Percentiles rank a stretch among this genome's conserved stretches.
phyloP scores from a whole-genome alignment of 2,329 filamentous ascomycete genomes.

The Xylaria arbuscula region DNA sequence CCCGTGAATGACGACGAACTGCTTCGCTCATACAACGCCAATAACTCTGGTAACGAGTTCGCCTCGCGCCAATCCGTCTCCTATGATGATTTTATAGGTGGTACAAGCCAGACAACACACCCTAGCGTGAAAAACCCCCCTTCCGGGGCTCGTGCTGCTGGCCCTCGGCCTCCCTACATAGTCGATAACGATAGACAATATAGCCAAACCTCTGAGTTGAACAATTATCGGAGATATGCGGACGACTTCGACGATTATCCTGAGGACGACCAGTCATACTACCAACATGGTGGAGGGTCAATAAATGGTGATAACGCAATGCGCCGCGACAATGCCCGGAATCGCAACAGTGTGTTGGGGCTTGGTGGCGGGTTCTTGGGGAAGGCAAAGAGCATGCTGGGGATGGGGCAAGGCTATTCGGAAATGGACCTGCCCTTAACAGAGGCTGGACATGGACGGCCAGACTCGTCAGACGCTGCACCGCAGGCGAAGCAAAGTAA shows the following conservation, averaged over 20 bases:
- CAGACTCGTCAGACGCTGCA: constrained; percentile 40
- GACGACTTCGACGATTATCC: constrained; percentile 85
- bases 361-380: constrained; percentile 89
- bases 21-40: constrained; percentile 76
- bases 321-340: constrained; percentile 69
- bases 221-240: constrained; percentile 92
- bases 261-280: constrained; percentile 82
- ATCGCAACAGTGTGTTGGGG: constrained; percentile 88
- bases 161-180: constrained; percentile 58
- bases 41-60: constrained; percentile 64
- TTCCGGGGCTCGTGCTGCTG: constrained; percentile 46
- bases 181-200: constrained; percentile 59
- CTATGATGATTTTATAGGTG: constrained; percentile 94
- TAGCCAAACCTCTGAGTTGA: constrained; percentile 82
- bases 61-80: constrained; percentile 84
- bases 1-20: constrained; percentile 85
- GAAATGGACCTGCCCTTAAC: constrained; percentile 98
- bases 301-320: constrained; percentile 53
- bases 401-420: constrained; percentile 87
- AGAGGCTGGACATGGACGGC: constrained; percentile 67
- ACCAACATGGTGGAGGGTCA: constrained; percentile 75
- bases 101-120: constrained; percentile 60
- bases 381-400: constrained; percentile 87
- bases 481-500: constrained; percentile 60
- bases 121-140: constrained; percentile 56